Base-by-base conservation (phyloP, 495 filamentous ascomycete genomes). In the Xylaria grammica region DNA sequence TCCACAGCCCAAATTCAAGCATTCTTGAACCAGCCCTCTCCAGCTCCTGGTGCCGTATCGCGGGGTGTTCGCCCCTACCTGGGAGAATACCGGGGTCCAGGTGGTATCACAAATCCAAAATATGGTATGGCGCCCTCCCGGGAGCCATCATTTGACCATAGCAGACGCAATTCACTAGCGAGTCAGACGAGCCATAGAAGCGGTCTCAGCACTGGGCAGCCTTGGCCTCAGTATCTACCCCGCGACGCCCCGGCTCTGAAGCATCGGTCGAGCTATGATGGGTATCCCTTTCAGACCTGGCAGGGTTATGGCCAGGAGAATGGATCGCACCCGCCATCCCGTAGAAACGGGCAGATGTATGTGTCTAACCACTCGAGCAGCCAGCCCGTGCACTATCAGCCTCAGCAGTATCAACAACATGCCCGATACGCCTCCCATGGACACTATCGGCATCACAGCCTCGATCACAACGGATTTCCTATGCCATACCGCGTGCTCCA, bases 181-280 rank as follows among this genome's bases (percentile, higher is more conserved):
- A 75, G 72, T 49, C 68, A 71, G 24, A 63, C 67, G 20, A 74
- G 69, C 50, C 72, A 67, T 32, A 60, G 17, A 64, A 75, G 58
- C 66, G 63, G 45, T 38, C 69, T 27, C 57, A 63, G 50, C 19
- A 65, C 55, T 2, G 60, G 61, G 11, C 69, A 66, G 10, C 60
- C 60, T 13, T 60, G 52, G 32, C 69, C 73, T 57, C 59, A 72
- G 58, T 49, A 73, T 57, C 65, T 70, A 51, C 34, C 58, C 56
- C 46, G 70, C 34, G 45, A 60, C 30, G 60, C 67, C 4, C 75
- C 71, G 8, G 60, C 63, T 5, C 66, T 82, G 11, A 66, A 72
- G 36, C 78, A 81, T 63, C 76, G 75, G 3, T 68, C 79, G 1
- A 80, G 79, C 56, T 79, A 77, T 54, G 80, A 82, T 26, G 75